Percentiles rank a stretch among this genome's conserved stretches.
Evolutionary conservation across 768 basidiomycete species (phyloP).

Genomic region (Podaxis pistillaris): DNA sequence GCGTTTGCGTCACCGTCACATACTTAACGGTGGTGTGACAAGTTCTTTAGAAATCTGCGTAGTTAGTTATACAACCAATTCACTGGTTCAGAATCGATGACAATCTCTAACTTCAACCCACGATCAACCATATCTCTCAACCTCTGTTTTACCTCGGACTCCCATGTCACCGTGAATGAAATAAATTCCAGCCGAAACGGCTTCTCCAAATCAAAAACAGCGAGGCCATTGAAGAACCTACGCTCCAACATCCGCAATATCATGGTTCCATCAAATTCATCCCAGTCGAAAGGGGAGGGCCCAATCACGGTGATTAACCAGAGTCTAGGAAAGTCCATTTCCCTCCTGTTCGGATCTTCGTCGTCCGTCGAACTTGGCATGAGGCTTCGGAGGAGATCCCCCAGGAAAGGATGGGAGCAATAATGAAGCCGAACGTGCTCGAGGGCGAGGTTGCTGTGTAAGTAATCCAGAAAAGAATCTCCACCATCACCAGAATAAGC

Average conservation of each 20-base stretch:
- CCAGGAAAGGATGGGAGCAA: neutral
- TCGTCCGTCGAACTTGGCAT: neutral
- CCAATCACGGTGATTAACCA: neutral
- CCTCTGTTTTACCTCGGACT: neutral
- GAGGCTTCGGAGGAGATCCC: neutral
- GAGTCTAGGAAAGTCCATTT: neutral
- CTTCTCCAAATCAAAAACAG: neutral
- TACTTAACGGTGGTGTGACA: neutral
- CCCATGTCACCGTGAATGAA: neutral
- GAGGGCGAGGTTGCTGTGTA: neutral
- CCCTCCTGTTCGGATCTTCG: neutral
- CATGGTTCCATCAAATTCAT: neutral
- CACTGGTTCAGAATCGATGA: neutral
- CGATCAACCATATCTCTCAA: neutral
- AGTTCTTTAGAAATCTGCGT: too few relatives aligned
- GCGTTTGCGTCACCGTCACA: neutral
- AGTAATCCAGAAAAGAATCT: neutral
- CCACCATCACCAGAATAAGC: neutral
- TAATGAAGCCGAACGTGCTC: neutral
- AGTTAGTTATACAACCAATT: neutral
- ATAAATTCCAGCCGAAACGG: neutral
- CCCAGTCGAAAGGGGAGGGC: neutral
- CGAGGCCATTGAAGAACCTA: neutral
- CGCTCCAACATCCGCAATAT: neutral
- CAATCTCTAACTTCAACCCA: neutral